These are phyloP conservation scores for Macroventuria anomochaeta DNA, from an alignment of 2,329 filamentous ascomycete species.

Conservation along the genomic window DNA sequence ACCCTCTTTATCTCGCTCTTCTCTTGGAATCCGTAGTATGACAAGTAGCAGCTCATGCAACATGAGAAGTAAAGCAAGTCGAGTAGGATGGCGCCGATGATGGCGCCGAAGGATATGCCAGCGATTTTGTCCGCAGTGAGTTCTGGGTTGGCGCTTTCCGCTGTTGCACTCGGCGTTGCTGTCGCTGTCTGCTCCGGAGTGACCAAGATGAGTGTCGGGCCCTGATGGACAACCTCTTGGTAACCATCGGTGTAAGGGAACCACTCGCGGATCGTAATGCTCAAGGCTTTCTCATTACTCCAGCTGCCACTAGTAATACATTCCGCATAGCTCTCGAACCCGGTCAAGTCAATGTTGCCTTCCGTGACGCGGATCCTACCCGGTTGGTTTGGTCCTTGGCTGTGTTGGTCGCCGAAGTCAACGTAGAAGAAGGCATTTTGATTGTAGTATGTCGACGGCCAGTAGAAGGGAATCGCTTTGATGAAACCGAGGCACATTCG, in stretches of 20 bases:
- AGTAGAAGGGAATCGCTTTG: conserved; percentile 13
- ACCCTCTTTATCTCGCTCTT: background rate
- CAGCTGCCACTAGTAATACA: background rate
- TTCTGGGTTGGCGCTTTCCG: background rate
- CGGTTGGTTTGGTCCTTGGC: background rate
- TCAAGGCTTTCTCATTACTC: background rate
- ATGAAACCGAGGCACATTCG: conserved; percentile 19
- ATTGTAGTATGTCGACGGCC: conserved; percentile 21
- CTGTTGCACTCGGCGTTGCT: background rate
- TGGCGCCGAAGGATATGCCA: background rate
- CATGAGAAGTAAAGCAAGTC: background rate
- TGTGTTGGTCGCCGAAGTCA: conserved; percentile 3
- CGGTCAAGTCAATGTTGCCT: background rate
- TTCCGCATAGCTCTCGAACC: background rate
- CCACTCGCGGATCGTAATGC: conserved; percentile 13
- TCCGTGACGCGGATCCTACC: background rate
- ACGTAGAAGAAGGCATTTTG: conserved; percentile 14
- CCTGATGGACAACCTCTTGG: conserved; percentile 9
- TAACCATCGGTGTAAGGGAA: background rate
- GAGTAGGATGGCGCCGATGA: background rate
- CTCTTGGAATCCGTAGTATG: background rate
- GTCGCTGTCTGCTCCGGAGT: background rate
- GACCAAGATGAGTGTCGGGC: conserved; percentile 20
- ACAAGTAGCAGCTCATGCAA: background rate
- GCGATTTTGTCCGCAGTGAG: background rate